Evolutionary conservation across 768 basidiomycete species (phyloP).

Genomic region (Candolleomyces efflorescens): DNA sequence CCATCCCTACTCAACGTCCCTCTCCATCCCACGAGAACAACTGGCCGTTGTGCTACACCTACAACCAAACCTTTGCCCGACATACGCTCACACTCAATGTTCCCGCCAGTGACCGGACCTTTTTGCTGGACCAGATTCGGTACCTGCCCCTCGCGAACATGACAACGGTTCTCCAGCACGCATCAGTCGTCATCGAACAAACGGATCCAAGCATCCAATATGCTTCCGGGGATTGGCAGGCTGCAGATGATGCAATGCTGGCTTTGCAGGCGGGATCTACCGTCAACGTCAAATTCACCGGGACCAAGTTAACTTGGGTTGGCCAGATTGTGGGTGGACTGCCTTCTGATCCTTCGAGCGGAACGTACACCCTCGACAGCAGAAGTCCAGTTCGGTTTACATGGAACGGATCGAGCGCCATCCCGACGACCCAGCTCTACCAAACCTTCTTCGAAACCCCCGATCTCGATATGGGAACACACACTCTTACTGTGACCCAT

Average conservation of each 20-base stretch:
- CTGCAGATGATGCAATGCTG: neutral
- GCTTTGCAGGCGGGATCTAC: neutral
- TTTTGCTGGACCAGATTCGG: conserved; percentile 17
- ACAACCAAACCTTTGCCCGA: conserved; percentile 1
- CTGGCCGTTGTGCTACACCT: conserved; percentile 16
- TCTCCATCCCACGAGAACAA: conserved; percentile 13
- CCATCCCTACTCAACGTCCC: neutral
- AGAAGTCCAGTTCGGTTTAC: neutral
- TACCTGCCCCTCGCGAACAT: conserved; percentile 12
- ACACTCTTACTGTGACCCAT: neutral
- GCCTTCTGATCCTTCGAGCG: neutral
- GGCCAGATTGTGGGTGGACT: neutral
- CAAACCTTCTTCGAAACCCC: neutral
- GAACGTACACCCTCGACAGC: neutral
- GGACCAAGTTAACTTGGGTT: neutral
- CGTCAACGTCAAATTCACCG: neutral
- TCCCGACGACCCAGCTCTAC: neutral
- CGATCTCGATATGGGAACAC: neutral
- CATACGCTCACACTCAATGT: conserved; percentile 17
- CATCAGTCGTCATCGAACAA: conserved; percentile 8
- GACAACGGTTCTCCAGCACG: conserved; percentile 9
- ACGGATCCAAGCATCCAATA: neutral
- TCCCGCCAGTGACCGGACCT: conserved; percentile 7
- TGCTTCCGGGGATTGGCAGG: neutral
- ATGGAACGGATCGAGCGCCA: neutral